These are phyloP conservation scores for Mycena maculata DNA, from an alignment of 768 basidiomycete species.

Conservation along the genomic window DNA sequence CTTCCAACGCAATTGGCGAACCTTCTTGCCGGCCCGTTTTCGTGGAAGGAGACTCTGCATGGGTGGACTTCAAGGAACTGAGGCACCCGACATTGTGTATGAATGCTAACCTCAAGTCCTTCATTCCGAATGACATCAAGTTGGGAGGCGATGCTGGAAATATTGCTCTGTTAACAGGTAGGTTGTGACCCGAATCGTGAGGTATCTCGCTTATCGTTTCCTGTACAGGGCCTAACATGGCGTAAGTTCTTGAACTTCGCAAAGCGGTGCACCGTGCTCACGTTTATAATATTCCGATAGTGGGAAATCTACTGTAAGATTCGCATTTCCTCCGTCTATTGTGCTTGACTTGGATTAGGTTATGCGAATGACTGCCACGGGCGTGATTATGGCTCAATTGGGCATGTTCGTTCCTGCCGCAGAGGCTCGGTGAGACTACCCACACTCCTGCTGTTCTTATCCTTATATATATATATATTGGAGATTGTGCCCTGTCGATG, in stretches of 20 bases:
- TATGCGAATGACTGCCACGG: slow-evolving; percentile 97
- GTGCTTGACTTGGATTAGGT: slow-evolving; percentile 52
- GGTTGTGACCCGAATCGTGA: slow-evolving; percentile 35
- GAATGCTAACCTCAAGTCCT: slow-evolving; percentile 70
- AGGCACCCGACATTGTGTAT: slow-evolving; percentile 89
- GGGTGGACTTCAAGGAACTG: slow-evolving; percentile 88
- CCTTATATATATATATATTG: slow-evolving; percentile 15
- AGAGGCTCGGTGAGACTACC: slow-evolving; percentile 69
- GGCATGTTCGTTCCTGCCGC: slow-evolving; percentile 95
- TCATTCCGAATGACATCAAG: slow-evolving; percentile 94
- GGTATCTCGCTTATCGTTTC: slow-evolving; percentile 3
- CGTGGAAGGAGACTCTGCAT: slow-evolving; percentile 81
- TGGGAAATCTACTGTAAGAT: slow-evolving; percentile 79
- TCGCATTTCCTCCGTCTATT: not conserved
- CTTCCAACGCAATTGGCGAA: slow-evolving; percentile 90
- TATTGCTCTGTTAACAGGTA: slow-evolving; percentile 89
- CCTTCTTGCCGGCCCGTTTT: slow-evolving; percentile 94
- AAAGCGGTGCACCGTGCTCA: not conserved
- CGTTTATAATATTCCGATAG: slow-evolving; percentile 46
- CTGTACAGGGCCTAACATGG: slow-evolving; percentile 85
- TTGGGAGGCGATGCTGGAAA: slow-evolving; percentile 81
- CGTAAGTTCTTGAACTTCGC: slow-evolving; percentile 60
- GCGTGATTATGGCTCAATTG: slow-evolving; percentile 94
- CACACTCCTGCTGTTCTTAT: not conserved
- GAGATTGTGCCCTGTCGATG: slow-evolving; percentile 89